Conservation (phyloP, 441 rosid species). For the Erodium moschatum region DNA sequence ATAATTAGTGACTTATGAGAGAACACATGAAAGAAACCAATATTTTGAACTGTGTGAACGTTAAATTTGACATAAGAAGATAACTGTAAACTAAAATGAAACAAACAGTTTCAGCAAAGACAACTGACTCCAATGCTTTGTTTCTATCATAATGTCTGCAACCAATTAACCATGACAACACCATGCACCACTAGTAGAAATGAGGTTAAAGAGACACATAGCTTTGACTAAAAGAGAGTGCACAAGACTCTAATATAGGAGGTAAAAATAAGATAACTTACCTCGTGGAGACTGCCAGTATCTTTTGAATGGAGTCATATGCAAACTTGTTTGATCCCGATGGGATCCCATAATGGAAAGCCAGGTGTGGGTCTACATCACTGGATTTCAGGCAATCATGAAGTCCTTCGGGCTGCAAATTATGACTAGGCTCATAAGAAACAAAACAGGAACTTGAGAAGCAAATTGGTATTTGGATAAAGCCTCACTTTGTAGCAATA, state of each 20-base stretch:
- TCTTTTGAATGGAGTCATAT: constrained; percentile 54
- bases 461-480: background rate
- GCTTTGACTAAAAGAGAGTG: background rate
- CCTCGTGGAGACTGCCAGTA: constrained; percentile 72
- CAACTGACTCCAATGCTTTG: no score
- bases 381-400: constrained; percentile 49
- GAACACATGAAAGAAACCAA: background rate
- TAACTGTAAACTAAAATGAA: no score
- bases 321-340: constrained; percentile 59
- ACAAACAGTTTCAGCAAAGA: no score
- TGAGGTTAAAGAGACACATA: no score
- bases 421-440: background rate
- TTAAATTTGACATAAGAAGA: background rate
- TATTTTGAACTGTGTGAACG: background rate
- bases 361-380: constrained; percentile 64
- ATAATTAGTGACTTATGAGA: background rate
- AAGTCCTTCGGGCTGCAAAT: constrained; percentile 55
- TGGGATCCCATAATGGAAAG: constrained; percentile 81
- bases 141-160: no score
- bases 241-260: background rate
- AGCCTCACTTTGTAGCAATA: background rate
- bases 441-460: background rate
- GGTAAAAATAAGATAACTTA: constrained; percentile 23
- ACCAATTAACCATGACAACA: no score
- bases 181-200: no score